Evolutionary conservation across 208 protist species (phyloP).

Genomic region (Crithidia brevicula): DNA sequence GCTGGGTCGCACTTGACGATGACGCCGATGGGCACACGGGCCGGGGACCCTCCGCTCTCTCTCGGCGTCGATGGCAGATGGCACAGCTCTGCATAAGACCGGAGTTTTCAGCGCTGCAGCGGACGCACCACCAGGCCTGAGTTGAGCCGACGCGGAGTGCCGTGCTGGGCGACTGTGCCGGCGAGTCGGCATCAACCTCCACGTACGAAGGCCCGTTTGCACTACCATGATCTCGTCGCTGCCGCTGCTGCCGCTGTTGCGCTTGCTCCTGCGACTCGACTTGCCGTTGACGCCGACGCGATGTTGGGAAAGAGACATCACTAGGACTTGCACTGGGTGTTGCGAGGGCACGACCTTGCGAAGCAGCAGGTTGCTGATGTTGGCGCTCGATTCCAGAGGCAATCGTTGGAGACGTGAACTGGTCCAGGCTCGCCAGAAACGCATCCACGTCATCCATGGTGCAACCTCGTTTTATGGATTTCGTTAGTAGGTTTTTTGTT

Average conservation of each 20-base stretch:
- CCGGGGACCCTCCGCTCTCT: constrained; percentile 24
- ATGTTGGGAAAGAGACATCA: neutral
- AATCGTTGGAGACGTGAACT: constrained; percentile 46
- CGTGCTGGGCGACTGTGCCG: too few species aligned
- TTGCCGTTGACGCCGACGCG: neutral
- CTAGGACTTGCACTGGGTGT: neutral
- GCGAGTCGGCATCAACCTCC: neutral
- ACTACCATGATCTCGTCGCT: neutral
- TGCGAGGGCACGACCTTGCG: neutral
- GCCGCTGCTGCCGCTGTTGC: neutral
- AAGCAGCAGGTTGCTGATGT: neutral
- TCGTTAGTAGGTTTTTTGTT: too few species aligned
- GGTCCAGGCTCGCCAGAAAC: constrained; percentile 61
- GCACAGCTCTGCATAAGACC: constrained; percentile 28
- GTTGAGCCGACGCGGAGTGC: neutral
- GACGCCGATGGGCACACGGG: neutral
- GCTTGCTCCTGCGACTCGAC: neutral
- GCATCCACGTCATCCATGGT: constrained; percentile 60
- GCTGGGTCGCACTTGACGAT: too few species aligned
- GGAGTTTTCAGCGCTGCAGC: constrained; percentile 25
- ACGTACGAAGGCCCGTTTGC: neutral
- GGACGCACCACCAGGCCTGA: constrained; percentile 18
- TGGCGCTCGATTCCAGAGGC: constrained; percentile 38
- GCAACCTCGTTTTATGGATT: neutral
- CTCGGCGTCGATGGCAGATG: constrained; percentile 24